Conservation (phyloP, 306 rosid species). For the Sicyos edulis region DNA sequence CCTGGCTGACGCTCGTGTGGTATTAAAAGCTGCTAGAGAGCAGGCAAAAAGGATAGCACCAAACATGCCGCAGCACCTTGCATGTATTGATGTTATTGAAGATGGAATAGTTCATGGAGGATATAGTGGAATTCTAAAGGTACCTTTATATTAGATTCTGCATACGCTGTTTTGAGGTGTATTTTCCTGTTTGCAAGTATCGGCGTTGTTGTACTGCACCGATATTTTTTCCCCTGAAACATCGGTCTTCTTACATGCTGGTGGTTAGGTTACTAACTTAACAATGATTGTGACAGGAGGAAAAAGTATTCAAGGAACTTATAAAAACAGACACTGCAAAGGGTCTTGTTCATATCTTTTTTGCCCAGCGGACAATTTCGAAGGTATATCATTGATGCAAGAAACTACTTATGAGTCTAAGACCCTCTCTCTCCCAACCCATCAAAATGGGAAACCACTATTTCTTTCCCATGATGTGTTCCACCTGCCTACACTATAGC, state of each 20-base stretch:
- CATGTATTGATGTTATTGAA: slow-evolving; percentile 81
- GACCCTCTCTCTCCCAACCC: not conserved
- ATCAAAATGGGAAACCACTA: not conserved
- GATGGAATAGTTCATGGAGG: slow-evolving; percentile 90
- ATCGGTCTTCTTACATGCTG: slow-evolving; percentile 20
- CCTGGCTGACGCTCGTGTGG: slow-evolving; percentile 62
- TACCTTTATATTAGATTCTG: slow-evolving; percentile 29
- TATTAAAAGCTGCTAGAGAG: slow-evolving; percentile 53
- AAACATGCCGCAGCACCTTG: slow-evolving; percentile 87
- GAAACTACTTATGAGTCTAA: slow-evolving; percentile 16
- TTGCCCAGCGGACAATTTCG: slow-evolving; percentile 74
- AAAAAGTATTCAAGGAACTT: slow-evolving; percentile 57
- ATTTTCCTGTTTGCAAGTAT: slow-evolving; percentile 22
- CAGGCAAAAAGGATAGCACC: slow-evolving; percentile 70
- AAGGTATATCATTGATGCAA: slow-evolving; percentile 51
- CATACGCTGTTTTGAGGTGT: not conserved
- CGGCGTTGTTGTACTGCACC: not conserved
- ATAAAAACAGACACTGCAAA: slow-evolving; percentile 67
- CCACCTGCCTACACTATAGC: not conserved
- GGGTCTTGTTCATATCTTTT: slow-evolving; percentile 82
- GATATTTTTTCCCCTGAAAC: slow-evolving; percentile 7
- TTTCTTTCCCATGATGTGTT: slow-evolving; percentile 14
- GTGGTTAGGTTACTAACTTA: slow-evolving; percentile 8
- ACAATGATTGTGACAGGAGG: slow-evolving; percentile 55
- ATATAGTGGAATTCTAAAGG: slow-evolving; percentile 84